Evolutionary conservation across 345 rosid genomes (phyloP).

Genomic region (Eucalyptus albens): DNA sequence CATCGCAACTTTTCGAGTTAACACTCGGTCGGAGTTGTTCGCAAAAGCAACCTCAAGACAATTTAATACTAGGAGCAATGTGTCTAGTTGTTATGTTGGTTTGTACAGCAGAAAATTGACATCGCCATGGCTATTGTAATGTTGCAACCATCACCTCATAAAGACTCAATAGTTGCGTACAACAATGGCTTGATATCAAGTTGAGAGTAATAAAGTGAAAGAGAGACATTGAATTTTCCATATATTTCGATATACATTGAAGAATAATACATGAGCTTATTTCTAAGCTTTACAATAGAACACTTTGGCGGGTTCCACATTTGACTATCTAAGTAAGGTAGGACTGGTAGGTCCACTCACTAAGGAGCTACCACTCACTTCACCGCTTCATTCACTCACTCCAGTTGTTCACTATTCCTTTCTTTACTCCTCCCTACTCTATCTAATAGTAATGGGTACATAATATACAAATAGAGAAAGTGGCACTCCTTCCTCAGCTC

Average conservation of each 20-base stretch:
- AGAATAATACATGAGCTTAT: background rate
- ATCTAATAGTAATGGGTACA: too few relatives aligned
- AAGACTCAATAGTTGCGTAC: rapidly evolving
- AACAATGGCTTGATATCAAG: background rate
- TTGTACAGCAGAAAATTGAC: background rate
- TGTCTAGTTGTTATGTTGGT: background rate
- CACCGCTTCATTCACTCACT: too few relatives aligned
- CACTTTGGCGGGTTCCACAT: too few relatives aligned
- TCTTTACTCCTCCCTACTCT: too few relatives aligned
- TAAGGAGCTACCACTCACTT: too few relatives aligned
- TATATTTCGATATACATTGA: background rate
- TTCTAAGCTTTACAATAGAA: too few relatives aligned
- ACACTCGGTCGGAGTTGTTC: background rate
- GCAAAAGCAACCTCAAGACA: background rate
- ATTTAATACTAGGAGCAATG: too few relatives aligned
- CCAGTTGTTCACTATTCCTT: too few relatives aligned
- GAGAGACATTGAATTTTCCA: rapidly evolving
- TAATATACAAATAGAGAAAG: too few relatives aligned
- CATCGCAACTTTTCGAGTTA: background rate
- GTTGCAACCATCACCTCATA: background rate
- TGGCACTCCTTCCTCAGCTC: too few relatives aligned
- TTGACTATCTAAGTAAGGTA: too few relatives aligned
- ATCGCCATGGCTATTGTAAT: rapidly evolving
- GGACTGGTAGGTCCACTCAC: too few relatives aligned
- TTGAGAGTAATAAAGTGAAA: background rate